Base-by-base conservation (phyloP, 2,329 filamentous ascomycete species). In the Colletotrichum euphorbiae region DNA sequence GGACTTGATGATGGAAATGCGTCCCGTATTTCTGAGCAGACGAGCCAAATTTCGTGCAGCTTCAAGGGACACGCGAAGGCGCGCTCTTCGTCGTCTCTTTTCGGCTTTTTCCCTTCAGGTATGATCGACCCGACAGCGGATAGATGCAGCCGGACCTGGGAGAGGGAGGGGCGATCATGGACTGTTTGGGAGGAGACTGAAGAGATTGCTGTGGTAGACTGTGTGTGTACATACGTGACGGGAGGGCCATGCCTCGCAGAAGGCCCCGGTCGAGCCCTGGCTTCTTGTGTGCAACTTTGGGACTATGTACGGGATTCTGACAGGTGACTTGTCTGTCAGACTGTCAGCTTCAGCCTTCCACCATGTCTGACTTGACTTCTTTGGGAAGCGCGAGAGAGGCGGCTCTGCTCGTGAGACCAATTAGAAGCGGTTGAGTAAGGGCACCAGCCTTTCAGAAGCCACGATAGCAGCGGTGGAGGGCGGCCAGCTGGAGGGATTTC, bases 281-380 rank as follows among this genome's bases (percentile, higher is more conserved):
- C 36, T 38, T 38, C 11, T 42, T 21, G 61, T 21, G 40, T 40
- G 61, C 33, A 43, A 55, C 21, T 65, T 51, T 67, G 62, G 63
- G 56, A 46, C 38, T 21, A 62, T 69, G 56, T 21, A 62, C 67
- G 56, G 67, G 62, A 67, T 66, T 69, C 17, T 60, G 54, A 7
- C 45, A 69, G 63, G 54, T 56, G 61, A 61, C 54, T 66, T 58
- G 33, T 65, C 40, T 51, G 61, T 69, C 66, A 59, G 61, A 60
- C 61, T 36, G 61, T 69, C 65, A 68, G 54, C 65, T 46, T n/a
- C n/a, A n/a, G n/a, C n/a, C n/a, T n/a, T 45, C 48, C 45, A 58
- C 24, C 11, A 40, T 6, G 54, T 12, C 21, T 28, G 33, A 36
- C 42, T 64, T 60, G 36, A 21, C 61, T 40, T 38, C 28, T 13